Evolutionary conservation across 2,329 filamentous ascomycete species (phyloP), one percentile per base, ranked within the genome.

Genomic region (Aspergillus melleus): DNA sequence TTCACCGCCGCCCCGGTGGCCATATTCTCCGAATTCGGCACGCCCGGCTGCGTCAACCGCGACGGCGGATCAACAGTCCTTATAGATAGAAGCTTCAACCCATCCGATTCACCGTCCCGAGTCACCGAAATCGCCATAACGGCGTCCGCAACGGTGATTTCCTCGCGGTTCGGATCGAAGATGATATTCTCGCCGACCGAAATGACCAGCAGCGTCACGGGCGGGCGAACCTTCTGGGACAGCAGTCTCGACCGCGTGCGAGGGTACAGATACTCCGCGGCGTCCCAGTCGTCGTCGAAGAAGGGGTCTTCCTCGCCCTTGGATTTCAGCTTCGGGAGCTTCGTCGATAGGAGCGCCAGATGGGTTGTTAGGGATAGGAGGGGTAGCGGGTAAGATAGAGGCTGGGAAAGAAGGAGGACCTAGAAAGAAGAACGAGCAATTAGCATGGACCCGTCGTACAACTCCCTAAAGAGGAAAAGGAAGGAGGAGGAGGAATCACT

Each of bases 271-370:
- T 87, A 88, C 19, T 86, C 83, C 1, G 92, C 88, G 16, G 90
- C 90, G 64, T 90, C 91, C 95, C 95, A 99, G 79, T 99, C 95
- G 78, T 99, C 95, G 79, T 97, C 90, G 77, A 99, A 99, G 73
- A 97, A 88, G 12, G 95, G 95, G 69, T 99, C 95, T 79, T 99
- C 95, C 77, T 98, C 94, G 59, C 86, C 86, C 75, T 96, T 90
- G 1, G 93, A 97, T 74, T 91, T 91, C 54, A 97, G 83, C 26
- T 88, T 85, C 8, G 95, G 95, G 2, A 98, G 83, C 64, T 90
- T 88, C 6, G 95, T 94, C 30, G 91, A 88, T 63, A 97, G 87
- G 51, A 99, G 89, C 3, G 95, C 95, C 61, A 99, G 88, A 74
- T 99, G 93, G 52, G 91, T 94, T 20, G 95, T 96, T 60, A 98